Conservation (phyloP, 345 rosid species). For the Eucalyptus polybractea region DNA sequence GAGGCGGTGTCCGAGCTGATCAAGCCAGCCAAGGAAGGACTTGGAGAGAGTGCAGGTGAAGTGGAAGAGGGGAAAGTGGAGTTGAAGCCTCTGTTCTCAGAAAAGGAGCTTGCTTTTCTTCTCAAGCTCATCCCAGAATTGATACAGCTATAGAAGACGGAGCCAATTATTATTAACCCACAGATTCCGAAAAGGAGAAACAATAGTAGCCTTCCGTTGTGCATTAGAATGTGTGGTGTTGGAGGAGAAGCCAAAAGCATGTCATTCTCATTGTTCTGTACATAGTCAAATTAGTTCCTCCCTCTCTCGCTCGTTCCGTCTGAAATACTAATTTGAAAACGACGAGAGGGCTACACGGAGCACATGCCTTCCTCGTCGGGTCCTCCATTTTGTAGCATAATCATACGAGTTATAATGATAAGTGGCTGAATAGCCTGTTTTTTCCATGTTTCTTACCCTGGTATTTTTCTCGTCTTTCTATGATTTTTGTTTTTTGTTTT, state of each 20-base stretch:
- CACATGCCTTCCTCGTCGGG: background rate
- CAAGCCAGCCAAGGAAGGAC: slow-evolving; percentile 11
- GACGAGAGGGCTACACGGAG: background rate
- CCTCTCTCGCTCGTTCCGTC: background rate
- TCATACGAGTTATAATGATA: background rate
- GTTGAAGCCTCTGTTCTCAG: slow-evolving; percentile 55
- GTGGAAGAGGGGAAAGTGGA: background rate
- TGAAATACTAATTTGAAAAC: background rate
- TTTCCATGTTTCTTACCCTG: background rate
- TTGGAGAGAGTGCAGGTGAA: background rate
- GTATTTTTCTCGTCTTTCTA: background rate
- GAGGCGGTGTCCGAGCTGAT: slow-evolving; percentile 51
- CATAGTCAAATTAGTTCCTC: background rate
- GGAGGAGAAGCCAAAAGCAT: background rate
- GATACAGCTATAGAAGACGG: slow-evolving; percentile 30
- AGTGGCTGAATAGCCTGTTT: background rate
- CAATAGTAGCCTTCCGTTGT: background rate
- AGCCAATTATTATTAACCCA: background rate
- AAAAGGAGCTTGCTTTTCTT: slow-evolving; percentile 69
- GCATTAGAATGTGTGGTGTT: background rate
- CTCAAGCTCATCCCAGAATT: slow-evolving; percentile 79
- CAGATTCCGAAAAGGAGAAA: background rate
- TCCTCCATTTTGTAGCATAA: background rate
- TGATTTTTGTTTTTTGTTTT: background rate
- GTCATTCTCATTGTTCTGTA: background rate